Percentiles rank a stretch among this genome's conserved stretches.
Conservation (phyloP, 73 alveolate genomes). For the Blepharisma japonicum region DNA sequence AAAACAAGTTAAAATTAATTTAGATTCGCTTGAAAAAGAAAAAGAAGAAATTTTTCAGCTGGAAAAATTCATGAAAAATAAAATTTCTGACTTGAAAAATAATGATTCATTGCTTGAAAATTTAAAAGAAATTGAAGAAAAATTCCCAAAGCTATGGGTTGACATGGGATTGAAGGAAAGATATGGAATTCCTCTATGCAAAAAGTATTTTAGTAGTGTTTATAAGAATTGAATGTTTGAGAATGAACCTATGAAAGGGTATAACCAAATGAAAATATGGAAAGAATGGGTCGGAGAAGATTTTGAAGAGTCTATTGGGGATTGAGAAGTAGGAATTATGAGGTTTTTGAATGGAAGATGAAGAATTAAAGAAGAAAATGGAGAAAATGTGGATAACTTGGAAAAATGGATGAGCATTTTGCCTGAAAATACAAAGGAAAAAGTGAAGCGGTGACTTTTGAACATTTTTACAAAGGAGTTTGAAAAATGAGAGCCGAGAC, state of each 20-base stretch:
- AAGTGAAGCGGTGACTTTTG: background rate
- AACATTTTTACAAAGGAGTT: background rate
- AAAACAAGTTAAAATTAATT: background rate
- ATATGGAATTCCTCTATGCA: background rate
- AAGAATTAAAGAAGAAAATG: background rate
- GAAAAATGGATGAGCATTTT: conserved; percentile 9
- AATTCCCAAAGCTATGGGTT: background rate
- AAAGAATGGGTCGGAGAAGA: background rate
- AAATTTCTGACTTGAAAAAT: background rate
- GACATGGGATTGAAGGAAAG: background rate
- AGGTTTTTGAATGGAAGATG: background rate
- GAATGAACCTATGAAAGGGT: background rate
- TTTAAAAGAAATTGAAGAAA: conserved; percentile 7
- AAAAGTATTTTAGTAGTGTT: background rate
- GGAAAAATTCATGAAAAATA: background rate
- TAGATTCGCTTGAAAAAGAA: background rate
- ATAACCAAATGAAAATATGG: background rate
- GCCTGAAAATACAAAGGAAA: background rate
- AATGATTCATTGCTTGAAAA: background rate
- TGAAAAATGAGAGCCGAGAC: background rate
- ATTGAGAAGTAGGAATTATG: background rate
- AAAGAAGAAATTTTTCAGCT: background rate
- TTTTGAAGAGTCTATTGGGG: background rate
- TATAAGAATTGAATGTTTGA: background rate
- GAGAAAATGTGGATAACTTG: background rate